phyloP scores from a whole-genome alignment of 225 moss, liverwort and hornwort genomes.

The Neckera pumila region DNA sequence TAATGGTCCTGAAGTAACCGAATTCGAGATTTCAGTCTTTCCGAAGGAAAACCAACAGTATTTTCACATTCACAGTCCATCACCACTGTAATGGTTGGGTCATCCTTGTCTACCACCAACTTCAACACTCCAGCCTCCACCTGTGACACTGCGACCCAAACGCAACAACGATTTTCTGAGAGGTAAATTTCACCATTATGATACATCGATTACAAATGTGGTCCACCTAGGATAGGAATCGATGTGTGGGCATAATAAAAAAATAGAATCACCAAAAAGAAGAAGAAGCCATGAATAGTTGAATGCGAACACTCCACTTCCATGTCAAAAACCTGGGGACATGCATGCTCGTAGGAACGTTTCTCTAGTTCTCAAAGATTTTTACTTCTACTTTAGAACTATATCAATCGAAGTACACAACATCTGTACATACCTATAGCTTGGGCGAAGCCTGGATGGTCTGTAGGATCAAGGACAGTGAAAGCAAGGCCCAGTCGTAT shows the following conservation, averaged over 20 bases:
- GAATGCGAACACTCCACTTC: not conserved
- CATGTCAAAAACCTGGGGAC: not conserved
- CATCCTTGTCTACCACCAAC: conserved; percentile 44
- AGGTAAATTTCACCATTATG: not conserved
- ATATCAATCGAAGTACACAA: not conserved
- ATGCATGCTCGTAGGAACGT: not conserved
- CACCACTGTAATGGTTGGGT: conserved; percentile 75
- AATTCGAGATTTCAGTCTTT: conserved; percentile 82
- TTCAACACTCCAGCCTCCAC: conserved; percentile 78
- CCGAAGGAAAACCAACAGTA: conserved; percentile 64
- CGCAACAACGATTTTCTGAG: not conserved
- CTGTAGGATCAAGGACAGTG: conserved; percentile 44
- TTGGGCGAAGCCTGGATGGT: conserved; percentile 91
- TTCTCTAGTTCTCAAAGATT: not conserved
- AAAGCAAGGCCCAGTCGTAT: conserved; percentile 81
- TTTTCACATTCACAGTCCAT: conserved; percentile 90
- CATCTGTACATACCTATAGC: conserved; percentile 68
- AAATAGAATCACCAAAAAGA: not conserved
- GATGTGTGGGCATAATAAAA: not conserved
- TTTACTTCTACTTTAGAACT: not conserved
- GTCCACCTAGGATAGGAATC: not conserved
- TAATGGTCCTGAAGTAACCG: conserved; percentile 88
- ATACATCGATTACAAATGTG: not conserved
- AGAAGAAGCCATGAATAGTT: not conserved
- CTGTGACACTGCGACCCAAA: conserved; percentile 69